These are phyloP conservation scores for Lanmaoa rubissima DNA, from an alignment of 768 basidiomycete genomes.

Conservation along the genomic window DNA sequence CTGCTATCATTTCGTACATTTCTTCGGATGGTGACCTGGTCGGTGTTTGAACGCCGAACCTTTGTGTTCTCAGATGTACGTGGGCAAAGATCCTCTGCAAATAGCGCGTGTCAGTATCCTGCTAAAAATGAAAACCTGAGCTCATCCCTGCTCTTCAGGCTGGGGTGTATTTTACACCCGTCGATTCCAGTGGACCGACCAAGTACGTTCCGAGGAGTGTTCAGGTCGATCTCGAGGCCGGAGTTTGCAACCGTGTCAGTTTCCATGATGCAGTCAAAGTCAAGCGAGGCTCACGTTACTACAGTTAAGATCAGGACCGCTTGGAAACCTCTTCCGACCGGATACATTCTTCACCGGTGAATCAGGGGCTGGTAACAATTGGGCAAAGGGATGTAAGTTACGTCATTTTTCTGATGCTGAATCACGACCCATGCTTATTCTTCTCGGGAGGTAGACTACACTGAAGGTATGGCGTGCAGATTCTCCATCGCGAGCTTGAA, in stretches of 20 bases:
- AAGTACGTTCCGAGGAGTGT: conserved; percentile 91
- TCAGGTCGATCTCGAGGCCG: conserved; percentile 86
- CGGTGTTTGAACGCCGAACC: conserved; percentile 8
- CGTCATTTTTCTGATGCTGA: conserved; percentile 10
- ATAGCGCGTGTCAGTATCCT: conserved; percentile 59
- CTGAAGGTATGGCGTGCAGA: conserved; percentile 59
- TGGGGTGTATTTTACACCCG: conserved; percentile 79
- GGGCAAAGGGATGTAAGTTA: conserved; percentile 88
- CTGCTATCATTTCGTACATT: conserved; percentile 4
- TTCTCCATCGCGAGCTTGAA: not conserved
- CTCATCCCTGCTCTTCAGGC: conserved; percentile 42
- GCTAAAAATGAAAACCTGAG: not conserved
- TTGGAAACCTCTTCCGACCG: conserved; percentile 80
- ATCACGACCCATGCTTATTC: conserved; percentile 18
- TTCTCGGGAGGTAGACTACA: conserved; percentile 59
- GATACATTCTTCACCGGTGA: conserved; percentile 75
- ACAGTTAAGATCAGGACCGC: conserved; percentile 64
- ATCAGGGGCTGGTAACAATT: conserved; percentile 83
- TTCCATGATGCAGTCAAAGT: not conserved
- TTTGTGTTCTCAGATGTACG: conserved; percentile 49
- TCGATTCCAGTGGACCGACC: conserved; percentile 46
- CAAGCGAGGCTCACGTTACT: conserved; percentile 2
- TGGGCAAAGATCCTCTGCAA: conserved; percentile 72
- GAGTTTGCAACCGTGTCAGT: conserved; percentile 76
- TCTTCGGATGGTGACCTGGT: conserved; percentile 16